These are phyloP conservation scores for Blakeslea trispora DNA, from an alignment of 371 early-diverging fungal species.

Conservation along the genomic window DNA sequence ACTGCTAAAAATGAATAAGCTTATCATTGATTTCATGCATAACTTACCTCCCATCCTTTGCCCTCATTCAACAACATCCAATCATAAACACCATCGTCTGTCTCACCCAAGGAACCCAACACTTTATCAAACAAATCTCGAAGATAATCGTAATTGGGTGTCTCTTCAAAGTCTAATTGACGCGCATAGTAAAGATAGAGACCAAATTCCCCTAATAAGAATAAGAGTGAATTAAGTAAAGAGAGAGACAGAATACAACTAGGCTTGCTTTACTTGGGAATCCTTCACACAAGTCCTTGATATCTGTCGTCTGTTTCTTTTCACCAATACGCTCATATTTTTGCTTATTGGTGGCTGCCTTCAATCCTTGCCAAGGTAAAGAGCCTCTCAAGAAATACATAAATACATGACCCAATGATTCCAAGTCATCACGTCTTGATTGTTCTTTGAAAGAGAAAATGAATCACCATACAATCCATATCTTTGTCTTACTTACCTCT, in stretches of 20 bases:
- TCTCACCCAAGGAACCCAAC: constrained; percentile 65
- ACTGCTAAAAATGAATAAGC: constrained; percentile 1
- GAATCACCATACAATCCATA: too few relatives aligned
- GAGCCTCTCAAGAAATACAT: constrained; percentile 97
- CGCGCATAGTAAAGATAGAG: constrained; percentile 72
- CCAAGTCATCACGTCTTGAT: constrained; percentile 97
- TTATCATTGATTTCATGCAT: not conserved
- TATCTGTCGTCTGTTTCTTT: constrained; percentile 86
- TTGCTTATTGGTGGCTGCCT: constrained; percentile 96
- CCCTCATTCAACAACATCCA: constrained; percentile 74
- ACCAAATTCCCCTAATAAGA: constrained; percentile 73
- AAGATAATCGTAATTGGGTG: constrained; percentile 89
- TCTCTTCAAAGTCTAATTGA: constrained; percentile 89
- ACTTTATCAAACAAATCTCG: constrained; percentile 82
- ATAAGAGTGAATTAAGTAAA: not conserved
- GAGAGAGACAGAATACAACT: not conserved
- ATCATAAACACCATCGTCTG: constrained; percentile 90
- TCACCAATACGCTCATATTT: constrained; percentile 98
- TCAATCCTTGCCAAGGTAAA: constrained; percentile 98
- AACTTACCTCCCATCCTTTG: constrained; percentile 54
- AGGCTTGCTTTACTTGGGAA: constrained; percentile 58
- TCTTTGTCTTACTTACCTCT: constrained; percentile 51
- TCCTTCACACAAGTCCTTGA: constrained; percentile 87
- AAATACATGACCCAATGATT: constrained; percentile 97
- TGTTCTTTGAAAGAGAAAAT: too few relatives aligned